phyloP scores from a whole-genome alignment of 257 asterid species.

The Gentiana dahurica region DNA sequence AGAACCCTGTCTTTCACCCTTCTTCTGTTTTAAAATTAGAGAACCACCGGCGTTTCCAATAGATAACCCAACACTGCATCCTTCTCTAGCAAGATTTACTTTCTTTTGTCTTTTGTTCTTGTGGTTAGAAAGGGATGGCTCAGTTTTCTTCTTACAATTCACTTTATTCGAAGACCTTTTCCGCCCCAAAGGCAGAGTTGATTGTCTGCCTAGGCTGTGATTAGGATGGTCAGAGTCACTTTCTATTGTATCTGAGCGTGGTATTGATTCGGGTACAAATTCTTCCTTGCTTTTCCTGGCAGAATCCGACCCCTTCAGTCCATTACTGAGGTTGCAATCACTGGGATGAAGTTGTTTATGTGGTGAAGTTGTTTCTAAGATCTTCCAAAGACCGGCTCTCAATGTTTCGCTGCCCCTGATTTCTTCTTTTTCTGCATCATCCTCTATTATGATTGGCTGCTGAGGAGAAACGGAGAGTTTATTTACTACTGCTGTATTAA shows the following conservation, averaged over 20 bases:
- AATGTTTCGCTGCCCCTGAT: constrained; percentile 44
- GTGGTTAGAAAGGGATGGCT: constrained; percentile 19
- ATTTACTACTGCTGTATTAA: constrained; percentile 22
- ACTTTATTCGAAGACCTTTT: constrained; percentile 35
- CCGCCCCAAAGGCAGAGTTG: constrained; percentile 37
- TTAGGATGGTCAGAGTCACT: constrained; percentile 49
- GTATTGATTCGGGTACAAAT: constrained; percentile 30
- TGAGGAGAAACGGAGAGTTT: constrained; percentile 20
- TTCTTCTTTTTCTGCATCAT: constrained; percentile 26
- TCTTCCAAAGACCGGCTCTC: constrained; percentile 68
- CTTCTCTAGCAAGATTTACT: constrained; percentile 26
- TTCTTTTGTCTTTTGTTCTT: constrained; percentile 27
- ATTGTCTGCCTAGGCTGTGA: constrained; percentile 31
- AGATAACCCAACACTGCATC: constrained; percentile 24
- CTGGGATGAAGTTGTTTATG: constrained; percentile 28
- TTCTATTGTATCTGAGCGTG: constrained; percentile 71
- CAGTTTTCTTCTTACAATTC: constrained; percentile 18
- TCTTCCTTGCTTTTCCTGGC: constrained; percentile 21
- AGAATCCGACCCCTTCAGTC: constrained; percentile 21
- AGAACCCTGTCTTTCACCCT: constrained; percentile 24
- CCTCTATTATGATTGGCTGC: constrained; percentile 27
- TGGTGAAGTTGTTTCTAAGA: constrained; percentile 55
- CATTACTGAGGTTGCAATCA: constrained; percentile 14
- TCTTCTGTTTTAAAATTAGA: constrained; percentile 29
- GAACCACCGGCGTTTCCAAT: constrained; percentile 31